Evolutionary conservation across 106 monocot species (phyloP).

Genomic region (Gastrodia elata): DNA sequence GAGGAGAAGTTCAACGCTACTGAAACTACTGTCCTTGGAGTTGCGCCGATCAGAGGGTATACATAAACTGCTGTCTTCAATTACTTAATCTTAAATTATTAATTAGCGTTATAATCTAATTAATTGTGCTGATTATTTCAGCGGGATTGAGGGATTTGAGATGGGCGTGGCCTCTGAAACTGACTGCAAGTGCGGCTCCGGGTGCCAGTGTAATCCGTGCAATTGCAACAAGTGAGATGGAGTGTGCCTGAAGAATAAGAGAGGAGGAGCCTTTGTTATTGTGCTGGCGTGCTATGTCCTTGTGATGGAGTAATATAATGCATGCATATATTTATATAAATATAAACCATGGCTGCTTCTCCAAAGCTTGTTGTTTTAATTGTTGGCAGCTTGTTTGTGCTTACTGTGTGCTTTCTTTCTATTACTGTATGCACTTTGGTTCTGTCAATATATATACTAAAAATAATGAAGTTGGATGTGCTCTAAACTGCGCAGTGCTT

Average conservation of each 20-base stretch:
- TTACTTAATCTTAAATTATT: neutral
- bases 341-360: neutral
- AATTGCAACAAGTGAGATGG: conserved; percentile 31
- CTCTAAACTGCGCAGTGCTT: too few relatives aligned
- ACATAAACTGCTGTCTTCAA: too few relatives aligned
- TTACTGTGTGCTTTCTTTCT: neutral
- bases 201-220: conserved; percentile 40
- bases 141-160: conserved; percentile 23
- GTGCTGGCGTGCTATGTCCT: neutral
- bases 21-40: conserved; percentile 41
- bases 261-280: neutral
- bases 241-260: neutral
- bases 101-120: neutral
- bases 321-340: neutral
- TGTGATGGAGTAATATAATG: conserved; percentile 6
- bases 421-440: neutral
- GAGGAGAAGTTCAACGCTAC: conserved; percentile 41
- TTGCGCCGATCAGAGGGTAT: conserved; percentile 3
- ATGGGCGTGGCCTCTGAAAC: conserved; percentile 22
- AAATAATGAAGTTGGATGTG: too few relatives aligned
- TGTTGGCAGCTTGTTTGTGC: neutral
- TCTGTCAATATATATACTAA: too few relatives aligned
- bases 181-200: conserved; percentile 38
- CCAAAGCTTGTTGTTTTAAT: neutral
- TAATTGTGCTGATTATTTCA: conserved; percentile 10